A percentile compares a stretch with the other conserved stretches of the same genome.
phyloP scores from a whole-genome alignment of 805 yeast genomes.

The Yarrowia sp. region DNA sequence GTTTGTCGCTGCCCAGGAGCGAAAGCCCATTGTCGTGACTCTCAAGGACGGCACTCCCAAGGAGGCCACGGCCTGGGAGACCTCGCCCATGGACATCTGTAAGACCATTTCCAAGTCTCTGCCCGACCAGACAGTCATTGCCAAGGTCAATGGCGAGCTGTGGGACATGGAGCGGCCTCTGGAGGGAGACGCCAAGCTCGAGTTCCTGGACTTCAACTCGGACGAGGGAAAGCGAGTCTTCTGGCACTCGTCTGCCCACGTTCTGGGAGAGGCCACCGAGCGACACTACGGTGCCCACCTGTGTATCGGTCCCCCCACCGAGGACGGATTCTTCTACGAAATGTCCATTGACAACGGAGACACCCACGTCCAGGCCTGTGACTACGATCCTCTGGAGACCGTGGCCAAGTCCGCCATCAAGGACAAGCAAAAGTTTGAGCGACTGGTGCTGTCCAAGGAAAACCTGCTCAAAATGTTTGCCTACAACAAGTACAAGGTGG shows the following conservation, averaged over 20 bases:
- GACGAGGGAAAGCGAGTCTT: constrained; percentile 95
- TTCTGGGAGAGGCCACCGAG: constrained; percentile 96
- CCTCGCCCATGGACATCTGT: constrained; percentile 85
- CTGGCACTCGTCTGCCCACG: constrained; percentile 99
- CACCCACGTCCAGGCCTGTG: constrained; percentile 71
- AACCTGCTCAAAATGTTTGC: constrained; percentile 87
- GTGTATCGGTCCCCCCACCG: constrained; percentile 94
- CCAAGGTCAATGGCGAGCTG: constrained; percentile 83
- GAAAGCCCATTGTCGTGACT: constrained; percentile 69
- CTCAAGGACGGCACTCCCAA: constrained; percentile 81
- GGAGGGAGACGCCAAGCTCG: constrained; percentile 64
- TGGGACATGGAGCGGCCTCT: constrained; percentile 97
- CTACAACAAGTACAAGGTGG: constrained; percentile 93
- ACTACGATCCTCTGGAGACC: constrained; percentile 78
- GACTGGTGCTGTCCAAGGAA: constrained; percentile 89
- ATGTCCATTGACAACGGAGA: constrained; percentile 80
- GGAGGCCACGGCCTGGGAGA: constrained; percentile 82
- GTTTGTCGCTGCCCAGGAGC: constrained; percentile 57
- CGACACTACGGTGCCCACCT: constrained; percentile 93
- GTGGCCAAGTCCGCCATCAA: constrained; percentile 87
- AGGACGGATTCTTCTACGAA: constrained; percentile 96
- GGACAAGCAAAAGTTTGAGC: constrained; percentile 92
- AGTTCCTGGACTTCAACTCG: constrained; percentile 84
- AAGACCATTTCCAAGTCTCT: constrained; percentile 79
- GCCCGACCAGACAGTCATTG: constrained; percentile 81